Percentiles rank a stretch among this genome's conserved stretches.
Conservation (phyloP, 169 alveolate species). For the Plasmodium gonderi region DNA sequence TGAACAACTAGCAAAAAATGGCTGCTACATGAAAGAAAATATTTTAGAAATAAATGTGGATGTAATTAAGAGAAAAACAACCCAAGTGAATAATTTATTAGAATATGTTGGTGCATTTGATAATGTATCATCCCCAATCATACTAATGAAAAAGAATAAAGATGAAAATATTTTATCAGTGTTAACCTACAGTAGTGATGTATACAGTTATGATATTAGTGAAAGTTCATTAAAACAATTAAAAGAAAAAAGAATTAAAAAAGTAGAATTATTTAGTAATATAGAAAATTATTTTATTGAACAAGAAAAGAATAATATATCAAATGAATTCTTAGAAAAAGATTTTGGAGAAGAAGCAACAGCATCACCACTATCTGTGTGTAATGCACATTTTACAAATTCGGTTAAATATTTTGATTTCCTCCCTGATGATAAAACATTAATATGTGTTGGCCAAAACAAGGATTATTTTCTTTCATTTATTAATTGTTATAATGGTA, state of each 20-base stretch:
- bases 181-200: slow-evolving; percentile 36
- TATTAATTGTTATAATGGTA: slow-evolving; percentile 42
- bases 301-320: slow-evolving; percentile 1
- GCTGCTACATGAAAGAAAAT: slow-evolving; percentile 19
- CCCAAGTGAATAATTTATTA: slow-evolving; percentile 10
- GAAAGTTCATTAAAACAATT: slow-evolving; percentile 15
- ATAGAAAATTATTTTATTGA: slow-evolving; percentile 52
- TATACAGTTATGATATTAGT: slow-evolving; percentile 51
- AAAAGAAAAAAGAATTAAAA: slow-evolving; percentile 44
- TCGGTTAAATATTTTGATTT: slow-evolving; percentile 59
- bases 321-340: not conserved
- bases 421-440: slow-evolving; percentile 48
- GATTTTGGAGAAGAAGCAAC: slow-evolving; percentile 39
- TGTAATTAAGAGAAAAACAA: slow-evolving; percentile 45
- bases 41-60: slow-evolving; percentile 64
- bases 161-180: slow-evolving; percentile 26
- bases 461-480: slow-evolving; percentile 68
- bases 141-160: slow-evolving; percentile 37
- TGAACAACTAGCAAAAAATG: slow-evolving; percentile 48
- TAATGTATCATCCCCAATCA: slow-evolving; percentile 48
- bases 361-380: slow-evolving; percentile 29
- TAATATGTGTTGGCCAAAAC: slow-evolving; percentile 57
- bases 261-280: slow-evolving; percentile 52
- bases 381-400: slow-evolving; percentile 33
- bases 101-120: slow-evolving; percentile 55